phyloP scores from a whole-genome alignment of 2,329 filamentous ascomycete species.

The Bertia moriformis region DNA sequence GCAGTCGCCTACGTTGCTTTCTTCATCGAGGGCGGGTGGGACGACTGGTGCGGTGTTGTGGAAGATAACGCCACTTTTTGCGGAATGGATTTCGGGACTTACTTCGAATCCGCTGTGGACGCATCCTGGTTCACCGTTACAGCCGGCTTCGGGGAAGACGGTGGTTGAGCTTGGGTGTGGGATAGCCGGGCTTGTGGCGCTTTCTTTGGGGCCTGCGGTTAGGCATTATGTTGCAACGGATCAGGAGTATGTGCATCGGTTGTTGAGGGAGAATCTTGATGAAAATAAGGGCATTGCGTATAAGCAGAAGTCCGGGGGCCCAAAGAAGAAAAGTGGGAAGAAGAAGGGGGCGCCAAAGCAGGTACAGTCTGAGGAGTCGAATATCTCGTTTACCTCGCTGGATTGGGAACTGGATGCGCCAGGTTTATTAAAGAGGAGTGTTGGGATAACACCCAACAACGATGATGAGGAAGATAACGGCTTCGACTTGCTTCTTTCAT shows the following conservation, averaged over 20 bases:
- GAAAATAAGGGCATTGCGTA: background rate
- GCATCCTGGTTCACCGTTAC: background rate
- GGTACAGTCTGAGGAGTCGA: background rate
- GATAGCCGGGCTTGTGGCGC: background rate
- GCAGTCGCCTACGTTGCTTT: background rate
- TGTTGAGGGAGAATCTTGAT: background rate
- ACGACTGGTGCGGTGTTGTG: background rate
- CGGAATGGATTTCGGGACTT: background rate
- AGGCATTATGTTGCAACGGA: slow-evolving; percentile 1
- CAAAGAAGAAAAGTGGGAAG: background rate
- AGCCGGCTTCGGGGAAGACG: background rate
- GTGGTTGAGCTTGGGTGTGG: slow-evolving; percentile 1
- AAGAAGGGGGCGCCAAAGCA: background rate
- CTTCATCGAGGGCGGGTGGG: background rate
- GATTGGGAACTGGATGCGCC: background rate
- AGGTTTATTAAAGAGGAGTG: background rate
- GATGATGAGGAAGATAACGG: background rate
- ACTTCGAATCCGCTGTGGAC: background rate
- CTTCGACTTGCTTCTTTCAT: background rate
- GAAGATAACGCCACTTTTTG: background rate
- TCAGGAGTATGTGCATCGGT: background rate
- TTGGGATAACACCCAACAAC: background rate
- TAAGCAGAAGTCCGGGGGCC: too few relatives aligned
- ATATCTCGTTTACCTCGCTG: background rate
- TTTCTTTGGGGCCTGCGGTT: background rate